These are phyloP conservation scores for Capronia coronata DNA, from an alignment of 2,329 filamentous ascomycete genomes.

Conservation along the genomic window DNA sequence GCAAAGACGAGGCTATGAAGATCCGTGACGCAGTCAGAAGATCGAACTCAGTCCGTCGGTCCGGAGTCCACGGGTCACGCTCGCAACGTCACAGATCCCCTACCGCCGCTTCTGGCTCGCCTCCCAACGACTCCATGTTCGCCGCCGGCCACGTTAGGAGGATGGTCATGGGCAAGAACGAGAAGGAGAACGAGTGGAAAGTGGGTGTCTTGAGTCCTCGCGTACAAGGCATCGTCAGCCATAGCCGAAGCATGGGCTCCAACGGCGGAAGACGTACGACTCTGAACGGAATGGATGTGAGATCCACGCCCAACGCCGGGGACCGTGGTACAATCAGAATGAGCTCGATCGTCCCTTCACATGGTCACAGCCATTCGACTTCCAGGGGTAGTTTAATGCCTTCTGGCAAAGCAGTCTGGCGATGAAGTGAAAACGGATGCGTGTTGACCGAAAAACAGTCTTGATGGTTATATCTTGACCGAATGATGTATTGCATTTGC, in stretches of 20 bases:
- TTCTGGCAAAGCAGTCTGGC: slow-evolving; percentile 24
- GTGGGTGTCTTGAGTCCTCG: slow-evolving; percentile 57
- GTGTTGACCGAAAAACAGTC: background rate
- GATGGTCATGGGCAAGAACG: slow-evolving; percentile 53
- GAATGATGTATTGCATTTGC: background rate
- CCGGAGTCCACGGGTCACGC: slow-evolving; percentile 33
- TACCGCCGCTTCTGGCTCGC: slow-evolving; percentile 44
- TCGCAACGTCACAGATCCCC: slow-evolving; percentile 49
- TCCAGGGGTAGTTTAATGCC: slow-evolving; percentile 26
- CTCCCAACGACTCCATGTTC: slow-evolving; percentile 55
- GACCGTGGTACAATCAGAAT: slow-evolving; percentile 15
- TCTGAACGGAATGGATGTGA: slow-evolving; percentile 19
- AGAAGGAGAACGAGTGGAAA: slow-evolving; percentile 51
- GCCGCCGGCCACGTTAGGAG: slow-evolving; percentile 60
- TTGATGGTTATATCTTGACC: background rate
- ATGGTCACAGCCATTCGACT: slow-evolving; percentile 8
- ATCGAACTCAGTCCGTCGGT: slow-evolving; percentile 42
- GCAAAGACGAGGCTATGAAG: slow-evolving; percentile 47
- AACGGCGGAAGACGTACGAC: slow-evolving; percentile 39
- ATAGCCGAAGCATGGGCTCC: slow-evolving; percentile 40
- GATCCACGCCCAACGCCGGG: slow-evolving; percentile 9
- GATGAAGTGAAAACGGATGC: slow-evolving; percentile 11
- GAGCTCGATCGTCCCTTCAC: slow-evolving; percentile 11
- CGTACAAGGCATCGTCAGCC: slow-evolving; percentile 22
- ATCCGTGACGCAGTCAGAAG: slow-evolving; percentile 54